phyloP scores from a whole-genome alignment of 2,329 filamentous ascomycete genomes.

The Aureobasidium sp. region DNA sequence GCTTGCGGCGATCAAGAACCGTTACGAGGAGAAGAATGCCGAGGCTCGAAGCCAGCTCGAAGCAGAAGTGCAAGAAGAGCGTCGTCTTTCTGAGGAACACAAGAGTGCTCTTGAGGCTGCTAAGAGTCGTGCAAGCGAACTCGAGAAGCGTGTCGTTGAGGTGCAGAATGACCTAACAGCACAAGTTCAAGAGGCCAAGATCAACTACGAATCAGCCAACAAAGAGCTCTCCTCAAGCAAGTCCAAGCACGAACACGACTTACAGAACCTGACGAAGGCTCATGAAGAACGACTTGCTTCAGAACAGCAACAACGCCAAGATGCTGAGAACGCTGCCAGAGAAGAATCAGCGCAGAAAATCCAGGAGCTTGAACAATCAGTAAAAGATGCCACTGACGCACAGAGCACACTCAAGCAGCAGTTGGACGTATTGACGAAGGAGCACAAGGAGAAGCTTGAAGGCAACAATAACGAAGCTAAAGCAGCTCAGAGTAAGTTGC shows the following conservation, averaged over 20 bases:
- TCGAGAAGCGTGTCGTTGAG: slow-evolving; percentile 1
- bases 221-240: slow-evolving; percentile 1
- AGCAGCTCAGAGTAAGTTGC: background rate
- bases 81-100: background rate
- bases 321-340: background rate
- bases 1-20: slow-evolving; percentile 10
- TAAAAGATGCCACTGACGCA: background rate
- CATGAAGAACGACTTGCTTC: background rate
- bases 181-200: background rate
- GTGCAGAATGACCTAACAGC: slow-evolving; percentile 5
- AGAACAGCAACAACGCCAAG: slow-evolving; percentile 5
- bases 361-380: background rate
- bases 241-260: slow-evolving; percentile 1
- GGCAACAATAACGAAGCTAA: slow-evolving; percentile 11
- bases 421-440: slow-evolving; percentile 11
- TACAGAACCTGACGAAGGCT: slow-evolving; percentile 2
- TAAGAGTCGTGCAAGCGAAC: background rate
- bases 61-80: slow-evolving; percentile 5
- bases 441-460: slow-evolving; percentile 15
- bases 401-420: slow-evolving; percentile 10
- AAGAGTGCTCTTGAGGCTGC: slow-evolving; percentile 3
- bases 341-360: background rate
- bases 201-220: background rate
- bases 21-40: slow-evolving; percentile 15
- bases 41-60: slow-evolving; percentile 13